Evolutionary conservation across 2,329 filamentous ascomycete genomes (phyloP).

Genomic region (Claviceps sp.): DNA sequence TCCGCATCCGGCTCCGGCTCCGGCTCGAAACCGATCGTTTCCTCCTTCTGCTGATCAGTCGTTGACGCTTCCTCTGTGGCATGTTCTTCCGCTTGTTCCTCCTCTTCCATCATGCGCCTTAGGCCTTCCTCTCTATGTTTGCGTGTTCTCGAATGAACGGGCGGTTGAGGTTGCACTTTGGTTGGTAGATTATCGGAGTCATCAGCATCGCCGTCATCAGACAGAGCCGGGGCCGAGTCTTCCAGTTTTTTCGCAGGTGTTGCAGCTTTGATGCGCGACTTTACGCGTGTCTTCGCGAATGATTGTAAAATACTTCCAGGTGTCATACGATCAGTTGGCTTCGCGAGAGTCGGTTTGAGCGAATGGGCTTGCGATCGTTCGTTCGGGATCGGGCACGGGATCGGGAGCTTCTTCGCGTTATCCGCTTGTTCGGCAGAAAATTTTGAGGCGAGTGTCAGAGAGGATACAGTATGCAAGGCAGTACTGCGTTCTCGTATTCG

Average conservation of each 20-base stretch:
- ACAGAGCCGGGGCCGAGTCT: slow-evolving; percentile 18
- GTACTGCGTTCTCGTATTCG: slow-evolving; percentile 4
- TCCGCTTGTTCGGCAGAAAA: slow-evolving; percentile 2
- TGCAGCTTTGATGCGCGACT: slow-evolving; percentile 35
- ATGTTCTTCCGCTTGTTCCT: slow-evolving; percentile 39
- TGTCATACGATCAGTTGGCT: slow-evolving; percentile 40
- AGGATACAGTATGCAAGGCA: not conserved
- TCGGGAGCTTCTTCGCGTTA: slow-evolving; percentile 19
- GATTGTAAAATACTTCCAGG: slow-evolving; percentile 61
- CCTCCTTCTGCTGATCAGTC: slow-evolving; percentile 27
- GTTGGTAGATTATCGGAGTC: slow-evolving; percentile 19
- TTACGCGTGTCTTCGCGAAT: slow-evolving; percentile 50
- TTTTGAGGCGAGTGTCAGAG: not conserved
- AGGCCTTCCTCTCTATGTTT: slow-evolving; percentile 26
- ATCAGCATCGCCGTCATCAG: slow-evolving; percentile 28
- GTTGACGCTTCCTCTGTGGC: slow-evolving; percentile 23
- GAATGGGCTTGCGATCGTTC: slow-evolving; percentile 9
- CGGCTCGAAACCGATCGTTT: slow-evolving; percentile 7
- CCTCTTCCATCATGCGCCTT: slow-evolving; percentile 31
- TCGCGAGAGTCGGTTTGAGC: not conserved
- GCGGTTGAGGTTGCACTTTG: slow-evolving; percentile 13
- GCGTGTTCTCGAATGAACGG: slow-evolving; percentile 16
- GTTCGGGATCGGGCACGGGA: slow-evolving; percentile 10
- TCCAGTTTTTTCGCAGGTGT: slow-evolving; percentile 17
- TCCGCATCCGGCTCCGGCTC: slow-evolving; percentile 24